A percentile compares a stretch with the other conserved stretches of the same genome.
phyloP scores from a whole-genome alignment of 495 filamentous ascomycete genomes.

The Chaetomidium leptoderma region DNA sequence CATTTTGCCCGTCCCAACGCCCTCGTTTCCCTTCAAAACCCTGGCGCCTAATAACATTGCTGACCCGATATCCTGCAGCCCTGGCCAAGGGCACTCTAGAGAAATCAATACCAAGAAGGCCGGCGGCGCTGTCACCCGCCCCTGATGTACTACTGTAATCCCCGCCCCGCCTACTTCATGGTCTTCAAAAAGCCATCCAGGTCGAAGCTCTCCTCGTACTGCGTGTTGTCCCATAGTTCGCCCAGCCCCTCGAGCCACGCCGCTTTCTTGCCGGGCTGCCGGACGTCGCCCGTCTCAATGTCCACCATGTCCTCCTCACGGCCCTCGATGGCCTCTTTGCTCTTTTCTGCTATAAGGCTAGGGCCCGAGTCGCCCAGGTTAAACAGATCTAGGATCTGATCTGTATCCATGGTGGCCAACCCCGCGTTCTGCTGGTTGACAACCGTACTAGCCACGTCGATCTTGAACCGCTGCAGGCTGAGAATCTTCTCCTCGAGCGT shows the following conservation, averaged over 20 bases:
- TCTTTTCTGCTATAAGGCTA: conserved; percentile 56
- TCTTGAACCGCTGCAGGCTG: conserved; percentile 98
- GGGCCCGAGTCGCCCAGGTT: conserved; percentile 77
- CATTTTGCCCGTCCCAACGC: conserved; percentile 9
- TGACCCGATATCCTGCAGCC: conserved; percentile 1
- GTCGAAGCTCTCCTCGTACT: conserved; percentile 97
- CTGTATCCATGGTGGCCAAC: conserved; percentile 90
- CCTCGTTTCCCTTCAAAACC: not conserved
- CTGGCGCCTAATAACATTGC: not conserved
- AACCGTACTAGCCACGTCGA: conserved; percentile 95
- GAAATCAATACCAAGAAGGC: conserved; percentile 11
- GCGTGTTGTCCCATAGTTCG: conserved; percentile 92
- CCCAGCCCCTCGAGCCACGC: conserved; percentile 87
- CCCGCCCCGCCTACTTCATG: conserved; percentile 57
- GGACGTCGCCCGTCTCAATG: conserved; percentile 81
- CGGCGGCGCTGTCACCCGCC: too few relatives aligned
- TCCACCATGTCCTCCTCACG: conserved; percentile 93
- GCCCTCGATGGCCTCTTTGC: conserved; percentile 48
- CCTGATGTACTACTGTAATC: not conserved
- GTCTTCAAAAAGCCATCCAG: conserved; percentile 85
- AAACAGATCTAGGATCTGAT: conserved; percentile 95
- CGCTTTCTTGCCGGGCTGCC: conserved; percentile 94
- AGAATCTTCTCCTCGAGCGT: conserved; percentile 99
- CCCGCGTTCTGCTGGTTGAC: conserved; percentile 99
- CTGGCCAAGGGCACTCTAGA: not conserved